Conservation (phyloP, 768 basidiomycete genomes). For the Naematelia aurantialba region DNA sequence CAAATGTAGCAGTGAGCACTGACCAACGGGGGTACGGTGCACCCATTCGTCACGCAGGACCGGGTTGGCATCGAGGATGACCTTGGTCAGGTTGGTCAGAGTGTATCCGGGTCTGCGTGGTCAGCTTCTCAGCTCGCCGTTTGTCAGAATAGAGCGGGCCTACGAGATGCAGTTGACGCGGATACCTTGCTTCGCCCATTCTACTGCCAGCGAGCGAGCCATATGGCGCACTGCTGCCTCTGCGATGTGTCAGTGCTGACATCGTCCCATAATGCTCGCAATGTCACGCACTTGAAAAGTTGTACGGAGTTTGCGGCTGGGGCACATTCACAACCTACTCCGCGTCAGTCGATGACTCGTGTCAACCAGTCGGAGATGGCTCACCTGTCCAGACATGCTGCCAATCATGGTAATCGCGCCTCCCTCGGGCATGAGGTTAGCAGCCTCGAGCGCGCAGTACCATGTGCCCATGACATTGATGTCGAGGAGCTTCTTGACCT, state of each 20-base stretch:
- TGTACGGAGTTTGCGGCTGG: conserved; percentile 92
- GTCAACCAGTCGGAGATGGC: conserved; percentile 45
- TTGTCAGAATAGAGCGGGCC: conserved; percentile 11
- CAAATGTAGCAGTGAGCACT: no score
- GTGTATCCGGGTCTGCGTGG: conserved; percentile 90
- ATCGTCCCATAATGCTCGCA: neutral
- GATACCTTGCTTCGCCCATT: conserved; percentile 88
- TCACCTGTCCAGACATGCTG: conserved; percentile 84
- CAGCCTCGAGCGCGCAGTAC: conserved; percentile 94
- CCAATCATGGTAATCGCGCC: conserved; percentile 75
- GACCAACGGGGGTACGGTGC: conserved; percentile 26
- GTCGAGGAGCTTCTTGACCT: conserved; percentile 76
- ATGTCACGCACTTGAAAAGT: conserved; percentile 64
- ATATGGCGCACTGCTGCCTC: conserved; percentile 76
- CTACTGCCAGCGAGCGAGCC: conserved; percentile 85
- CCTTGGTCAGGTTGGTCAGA: conserved; percentile 80
- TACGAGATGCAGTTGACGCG: conserved; percentile 67
- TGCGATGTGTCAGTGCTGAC: conserved; percentile 10
- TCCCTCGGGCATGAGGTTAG: conserved; percentile 82
- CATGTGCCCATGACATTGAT: conserved; percentile 89
- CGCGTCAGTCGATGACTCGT: no score
- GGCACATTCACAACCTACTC: conserved; percentile 90
- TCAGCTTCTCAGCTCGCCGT: conserved; percentile 81
- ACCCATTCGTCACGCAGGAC: conserved; percentile 63
- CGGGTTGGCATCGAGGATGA: conserved; percentile 68